Conservation (phyloP, 2,329 filamentous ascomycete genomes). For the Periconia sp. region DNA sequence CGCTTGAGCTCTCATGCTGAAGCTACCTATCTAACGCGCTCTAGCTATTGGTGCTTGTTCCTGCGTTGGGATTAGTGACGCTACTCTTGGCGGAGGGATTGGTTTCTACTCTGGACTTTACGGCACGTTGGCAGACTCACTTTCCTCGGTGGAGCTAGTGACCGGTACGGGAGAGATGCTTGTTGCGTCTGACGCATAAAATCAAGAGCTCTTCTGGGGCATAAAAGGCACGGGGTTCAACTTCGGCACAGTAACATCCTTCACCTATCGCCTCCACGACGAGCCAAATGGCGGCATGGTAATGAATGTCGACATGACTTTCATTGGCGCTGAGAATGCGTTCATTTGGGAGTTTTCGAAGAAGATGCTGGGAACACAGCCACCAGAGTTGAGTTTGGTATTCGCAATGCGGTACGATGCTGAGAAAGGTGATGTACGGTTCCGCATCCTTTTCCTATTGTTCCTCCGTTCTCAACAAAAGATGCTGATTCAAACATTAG, state of each 20-base stretch:
- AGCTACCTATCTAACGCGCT: too few relatives aligned
- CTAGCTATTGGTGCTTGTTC: neutral
- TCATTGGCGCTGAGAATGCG: neutral
- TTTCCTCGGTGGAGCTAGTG: conserved; percentile 20
- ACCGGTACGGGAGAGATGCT: conserved; percentile 32
- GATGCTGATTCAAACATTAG: neutral
- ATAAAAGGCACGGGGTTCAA: conserved; percentile 39
- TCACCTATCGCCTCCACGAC: neutral
- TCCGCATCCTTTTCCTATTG: neutral
- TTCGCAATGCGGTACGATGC: neutral
- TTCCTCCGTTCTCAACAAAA: neutral
- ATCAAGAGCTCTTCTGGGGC: conserved; percentile 43
- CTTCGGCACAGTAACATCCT: conserved; percentile 32
- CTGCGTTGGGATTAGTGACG: conserved; percentile 53
- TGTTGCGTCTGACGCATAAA: conserved; percentile 23
- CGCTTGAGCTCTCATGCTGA: too few relatives aligned
- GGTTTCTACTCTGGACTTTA: conserved; percentile 55
- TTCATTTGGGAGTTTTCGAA: neutral
- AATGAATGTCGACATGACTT: neutral
- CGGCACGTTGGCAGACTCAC: conserved; percentile 14
- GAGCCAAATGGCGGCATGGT: neutral
- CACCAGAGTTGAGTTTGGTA: neutral
- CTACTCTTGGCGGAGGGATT: conserved; percentile 59
- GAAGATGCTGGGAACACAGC: neutral
- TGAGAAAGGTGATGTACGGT: neutral